Conservation (phyloP, 108 stramenopile genomes). For the Mediolabrus comicus region DNA sequence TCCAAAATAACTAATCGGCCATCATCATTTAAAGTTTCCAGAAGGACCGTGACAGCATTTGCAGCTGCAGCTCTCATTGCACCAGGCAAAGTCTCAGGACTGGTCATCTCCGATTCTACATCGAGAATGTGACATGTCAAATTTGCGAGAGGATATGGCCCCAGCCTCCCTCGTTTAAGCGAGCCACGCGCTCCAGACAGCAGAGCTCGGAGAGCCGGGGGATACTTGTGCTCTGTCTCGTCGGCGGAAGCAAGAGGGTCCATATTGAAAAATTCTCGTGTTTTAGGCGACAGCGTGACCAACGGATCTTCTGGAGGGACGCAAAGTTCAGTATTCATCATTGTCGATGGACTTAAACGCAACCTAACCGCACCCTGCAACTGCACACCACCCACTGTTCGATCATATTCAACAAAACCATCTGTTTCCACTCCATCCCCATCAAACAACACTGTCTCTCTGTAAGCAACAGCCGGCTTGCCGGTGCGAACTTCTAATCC, state of each 20-base stretch:
- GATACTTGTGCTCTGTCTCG: constrained; percentile 53
- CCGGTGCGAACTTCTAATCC: constrained; percentile 72
- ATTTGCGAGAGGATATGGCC: constrained; percentile 70
- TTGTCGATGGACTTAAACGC: constrained; percentile 18
- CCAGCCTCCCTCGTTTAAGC: constrained; percentile 68
- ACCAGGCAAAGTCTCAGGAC: constrained; percentile 68
- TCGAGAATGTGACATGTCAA: constrained; percentile 68
- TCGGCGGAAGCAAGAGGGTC: constrained; percentile 45
- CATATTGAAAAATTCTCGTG: constrained; percentile 60
- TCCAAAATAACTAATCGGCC: constrained; percentile 60
- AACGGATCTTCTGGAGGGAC: constrained; percentile 61
- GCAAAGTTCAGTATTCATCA: constrained; percentile 36
- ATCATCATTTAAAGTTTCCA: constrained; percentile 33
- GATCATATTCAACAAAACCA: constrained; percentile 74
- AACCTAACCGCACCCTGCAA: constrained; percentile 73
- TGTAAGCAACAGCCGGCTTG: constrained; percentile 78
- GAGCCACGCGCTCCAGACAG: constrained; percentile 78
- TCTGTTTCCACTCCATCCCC: constrained; percentile 60
- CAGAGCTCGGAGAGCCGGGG: constrained; percentile 59
- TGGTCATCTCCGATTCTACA: constrained; percentile 69
- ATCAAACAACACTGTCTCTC: constrained; percentile 64
- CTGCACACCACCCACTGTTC: constrained; percentile 73
- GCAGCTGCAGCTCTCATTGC: constrained; percentile 75
- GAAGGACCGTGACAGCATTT: constrained; percentile 53
- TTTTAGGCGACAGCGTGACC: constrained; percentile 61